phyloP scores from a whole-genome alignment of 2,329 filamentous ascomycete species.

The Thielaviopsis cerberus region DNA sequence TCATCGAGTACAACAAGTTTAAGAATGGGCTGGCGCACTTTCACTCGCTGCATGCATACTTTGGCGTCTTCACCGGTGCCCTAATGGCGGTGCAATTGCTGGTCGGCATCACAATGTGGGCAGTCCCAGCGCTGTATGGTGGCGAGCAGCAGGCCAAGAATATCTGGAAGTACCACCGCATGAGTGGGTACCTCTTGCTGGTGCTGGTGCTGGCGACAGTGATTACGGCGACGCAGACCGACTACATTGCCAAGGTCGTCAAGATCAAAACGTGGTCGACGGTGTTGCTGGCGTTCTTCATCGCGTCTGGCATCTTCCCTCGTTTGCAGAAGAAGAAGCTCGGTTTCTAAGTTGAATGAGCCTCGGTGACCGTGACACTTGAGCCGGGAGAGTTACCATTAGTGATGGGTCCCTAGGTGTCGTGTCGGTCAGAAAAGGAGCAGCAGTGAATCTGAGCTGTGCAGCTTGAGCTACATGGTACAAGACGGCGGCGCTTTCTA shows the following conservation, averaged over 20 bases:
- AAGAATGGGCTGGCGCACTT: slow-evolving; percentile 51
- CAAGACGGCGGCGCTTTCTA: background rate
- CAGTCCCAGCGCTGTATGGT: slow-evolving; percentile 54
- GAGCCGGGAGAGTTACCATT: background rate
- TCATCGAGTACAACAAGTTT: slow-evolving; percentile 76
- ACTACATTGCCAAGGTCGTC: slow-evolving; percentile 49
- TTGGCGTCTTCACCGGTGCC: slow-evolving; percentile 61
- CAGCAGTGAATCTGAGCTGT: background rate
- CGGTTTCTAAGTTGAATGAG: slow-evolving; percentile 23
- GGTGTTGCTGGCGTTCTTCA: slow-evolving; percentile 43
- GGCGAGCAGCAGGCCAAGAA: slow-evolving; percentile 61
- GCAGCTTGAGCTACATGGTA: background rate
- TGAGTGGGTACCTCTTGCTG: slow-evolving; percentile 55
- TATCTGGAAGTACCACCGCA: slow-evolving; percentile 79
- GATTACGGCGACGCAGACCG: slow-evolving; percentile 55
- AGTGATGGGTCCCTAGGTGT: background rate
- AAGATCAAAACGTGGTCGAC: slow-evolving; percentile 62
- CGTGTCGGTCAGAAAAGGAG: background rate
- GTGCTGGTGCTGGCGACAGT: slow-evolving; percentile 56
- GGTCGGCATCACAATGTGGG: slow-evolving; percentile 72
- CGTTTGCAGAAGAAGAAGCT: slow-evolving; percentile 72
- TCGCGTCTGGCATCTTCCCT: slow-evolving; percentile 54
- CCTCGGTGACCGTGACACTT: too few relatives aligned
- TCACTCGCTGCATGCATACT: slow-evolving; percentile 59
- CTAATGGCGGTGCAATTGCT: slow-evolving; percentile 53